phyloP scores from a whole-genome alignment of 169 alveolate species.

The Eimeria maxima region DNA sequence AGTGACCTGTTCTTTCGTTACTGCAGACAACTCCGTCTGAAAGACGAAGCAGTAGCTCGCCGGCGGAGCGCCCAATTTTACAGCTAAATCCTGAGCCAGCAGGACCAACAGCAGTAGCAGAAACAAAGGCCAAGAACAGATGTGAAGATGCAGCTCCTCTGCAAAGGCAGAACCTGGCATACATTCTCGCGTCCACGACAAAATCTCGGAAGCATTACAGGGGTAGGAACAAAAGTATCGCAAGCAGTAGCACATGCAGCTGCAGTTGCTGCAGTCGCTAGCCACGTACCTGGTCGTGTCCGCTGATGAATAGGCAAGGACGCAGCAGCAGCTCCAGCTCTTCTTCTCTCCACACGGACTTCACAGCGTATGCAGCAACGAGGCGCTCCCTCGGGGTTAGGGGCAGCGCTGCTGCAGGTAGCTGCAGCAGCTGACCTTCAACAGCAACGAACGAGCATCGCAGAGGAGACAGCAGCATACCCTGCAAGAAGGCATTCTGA shows the following conservation, averaged over 20 bases:
- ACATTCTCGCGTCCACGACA: neutral
- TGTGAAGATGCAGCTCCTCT: neutral
- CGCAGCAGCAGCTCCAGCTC: slow-evolving; percentile 65
- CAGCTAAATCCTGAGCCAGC: slow-evolving; percentile 53
- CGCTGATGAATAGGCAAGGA: neutral
- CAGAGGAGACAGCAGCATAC: slow-evolving; percentile 70
- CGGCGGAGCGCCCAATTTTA: slow-evolving; percentile 57
- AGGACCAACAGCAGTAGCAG: slow-evolving; percentile 12
- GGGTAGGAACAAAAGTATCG: neutral
- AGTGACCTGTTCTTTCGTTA: slow-evolving; percentile 45
- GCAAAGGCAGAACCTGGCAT: neutral
- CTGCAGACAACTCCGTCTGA: slow-evolving; percentile 30
- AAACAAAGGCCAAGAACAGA: neutral
- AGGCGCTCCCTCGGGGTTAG: slow-evolving; percentile 30
- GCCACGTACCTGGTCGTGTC: neutral
- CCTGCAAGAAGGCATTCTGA: slow-evolving; percentile 17
- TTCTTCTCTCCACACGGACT: slow-evolving; percentile 55
- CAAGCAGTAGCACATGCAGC: slow-evolving; percentile 34
- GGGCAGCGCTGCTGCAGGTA: slow-evolving; percentile 57
- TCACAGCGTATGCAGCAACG: slow-evolving; percentile 40
- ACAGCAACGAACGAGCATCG: slow-evolving; percentile 29
- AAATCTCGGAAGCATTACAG: neutral
- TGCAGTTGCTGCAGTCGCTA: neutral
- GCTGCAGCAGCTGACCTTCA: slow-evolving; percentile 63
- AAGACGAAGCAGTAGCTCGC: slow-evolving; percentile 41